Conservation (phyloP, 1,284 basidiomycete species). For the Rhodotorula sp. region DNA sequence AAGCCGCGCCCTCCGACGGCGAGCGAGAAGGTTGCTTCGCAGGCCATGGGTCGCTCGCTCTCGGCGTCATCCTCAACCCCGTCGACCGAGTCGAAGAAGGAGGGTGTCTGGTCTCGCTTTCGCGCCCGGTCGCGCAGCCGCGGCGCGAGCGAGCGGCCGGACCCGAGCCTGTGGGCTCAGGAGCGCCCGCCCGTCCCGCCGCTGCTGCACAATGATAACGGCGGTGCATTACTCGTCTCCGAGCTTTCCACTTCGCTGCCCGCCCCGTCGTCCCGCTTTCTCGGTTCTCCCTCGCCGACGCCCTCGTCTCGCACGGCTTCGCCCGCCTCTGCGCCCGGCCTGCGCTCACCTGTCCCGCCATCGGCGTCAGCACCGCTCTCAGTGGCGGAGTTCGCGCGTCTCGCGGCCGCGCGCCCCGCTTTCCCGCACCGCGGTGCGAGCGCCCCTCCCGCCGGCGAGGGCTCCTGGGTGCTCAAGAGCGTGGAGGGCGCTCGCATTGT, state of each 20-base stretch:
- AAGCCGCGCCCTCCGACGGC: conserved; percentile 10
- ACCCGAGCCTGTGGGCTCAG: not conserved
- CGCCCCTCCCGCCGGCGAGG: not conserved
- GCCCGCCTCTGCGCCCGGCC: not conserved
- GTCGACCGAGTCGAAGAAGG: conserved; percentile 1
- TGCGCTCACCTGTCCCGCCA: not conserved
- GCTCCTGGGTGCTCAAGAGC: not conserved
- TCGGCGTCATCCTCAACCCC: not conserved
- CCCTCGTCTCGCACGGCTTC: not conserved
- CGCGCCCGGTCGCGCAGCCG: conserved; percentile 18
- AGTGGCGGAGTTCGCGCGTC: conserved; percentile 8
- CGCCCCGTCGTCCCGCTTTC: not conserved
- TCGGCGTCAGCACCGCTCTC: not conserved
- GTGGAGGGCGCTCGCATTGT: conserved; percentile 7
- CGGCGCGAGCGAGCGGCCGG: not conserved
- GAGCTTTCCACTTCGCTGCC: not conserved
- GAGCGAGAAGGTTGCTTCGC: not conserved
- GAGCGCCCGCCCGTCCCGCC: not conserved
- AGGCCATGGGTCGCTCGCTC: not conserved
- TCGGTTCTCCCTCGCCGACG: not conserved
- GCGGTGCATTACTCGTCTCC: not conserved
- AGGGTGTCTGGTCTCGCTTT: conserved; percentile 17
- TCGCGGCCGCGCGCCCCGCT: conserved; percentile 12
- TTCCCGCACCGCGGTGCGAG: conserved; percentile 6
- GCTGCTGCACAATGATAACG: not conserved